A percentile compares a stretch with the other conserved stretches of the same genome.
These are phyloP conservation scores for Pythium dissimile DNA, from an alignment of 352 stramenopile genomes.

Conservation along the genomic window DNA sequence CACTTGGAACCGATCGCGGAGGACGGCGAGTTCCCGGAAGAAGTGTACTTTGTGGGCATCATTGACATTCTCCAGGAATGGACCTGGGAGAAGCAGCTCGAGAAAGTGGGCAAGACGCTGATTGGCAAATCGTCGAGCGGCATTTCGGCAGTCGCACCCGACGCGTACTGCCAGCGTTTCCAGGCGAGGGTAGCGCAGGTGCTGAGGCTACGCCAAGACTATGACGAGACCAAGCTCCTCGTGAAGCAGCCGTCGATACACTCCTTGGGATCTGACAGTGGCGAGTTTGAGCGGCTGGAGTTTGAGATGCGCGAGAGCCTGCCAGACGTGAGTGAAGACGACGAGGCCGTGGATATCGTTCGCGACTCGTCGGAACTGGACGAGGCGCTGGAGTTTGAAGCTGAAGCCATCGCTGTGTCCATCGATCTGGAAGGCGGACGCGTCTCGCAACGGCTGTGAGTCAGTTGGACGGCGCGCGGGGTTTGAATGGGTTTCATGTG, in stretches of 20 bases:
- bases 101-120: constrained; percentile 71
- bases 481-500: neutral
- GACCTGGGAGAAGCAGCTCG: constrained; percentile 77
- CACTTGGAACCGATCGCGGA: constrained; percentile 26
- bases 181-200: constrained; percentile 55
- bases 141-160: constrained; percentile 60
- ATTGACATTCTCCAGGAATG: constrained; percentile 86
- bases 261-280: neutral
- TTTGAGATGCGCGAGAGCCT: constrained; percentile 5
- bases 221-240: constrained; percentile 12
- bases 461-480: too few relatives aligned
- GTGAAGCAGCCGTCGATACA: constrained; percentile 13
- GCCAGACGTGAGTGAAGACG: neutral
- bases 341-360: neutral
- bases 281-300: constrained; percentile 3
- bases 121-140: constrained; percentile 58
- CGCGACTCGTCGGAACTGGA: neutral
- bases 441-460: constrained; percentile 3
- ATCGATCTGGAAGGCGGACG: constrained; percentile 17
- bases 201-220: constrained; percentile 20
- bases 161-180: constrained; percentile 69
- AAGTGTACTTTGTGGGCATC: constrained; percentile 82
- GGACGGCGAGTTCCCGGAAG: constrained; percentile 27
- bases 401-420: constrained; percentile 13
- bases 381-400: constrained; percentile 11